Conservation (phyloP, 116 monocot genomes). For the Cymodocea nodosa region DNA sequence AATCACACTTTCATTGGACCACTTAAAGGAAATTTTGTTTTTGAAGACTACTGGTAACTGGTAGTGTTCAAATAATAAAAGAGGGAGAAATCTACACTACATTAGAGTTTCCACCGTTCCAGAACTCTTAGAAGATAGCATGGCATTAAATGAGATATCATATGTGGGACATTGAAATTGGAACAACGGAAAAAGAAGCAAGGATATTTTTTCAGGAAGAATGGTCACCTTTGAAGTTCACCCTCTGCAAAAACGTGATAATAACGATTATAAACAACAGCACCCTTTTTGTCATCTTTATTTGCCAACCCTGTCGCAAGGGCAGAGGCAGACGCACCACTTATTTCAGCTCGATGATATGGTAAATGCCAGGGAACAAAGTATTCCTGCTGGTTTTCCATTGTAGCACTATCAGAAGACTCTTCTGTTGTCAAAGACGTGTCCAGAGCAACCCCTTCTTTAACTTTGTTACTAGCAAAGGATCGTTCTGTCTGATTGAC, state of each 20-base stretch:
- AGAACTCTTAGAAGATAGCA: no score
- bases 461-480: not conserved
- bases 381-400: conserved; percentile 63
- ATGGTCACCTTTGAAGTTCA: conserved; percentile 73
- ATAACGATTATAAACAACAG: conserved; percentile 89
- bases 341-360: conserved; percentile 85
- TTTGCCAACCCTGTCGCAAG: conserved; percentile 72
- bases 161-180: not conserved
- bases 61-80: no score
- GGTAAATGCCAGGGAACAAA: conserved; percentile 99
- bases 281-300: conserved; percentile 87
- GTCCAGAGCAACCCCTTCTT: not conserved
- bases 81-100: no score
- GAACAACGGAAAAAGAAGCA: not conserved
- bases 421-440: conserved; percentile 6
- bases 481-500: conserved; percentile 4
- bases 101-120: no score
- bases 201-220: not conserved
- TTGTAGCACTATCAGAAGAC: not conserved
- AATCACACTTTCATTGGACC: no score
- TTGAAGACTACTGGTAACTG: no score
- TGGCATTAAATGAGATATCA: no score
- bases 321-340: conserved; percentile 52
- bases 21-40: no score
- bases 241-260: conserved; percentile 96